phyloP scores from a whole-genome alignment of 116 monocot genomes.

The Zostera marina region DNA sequence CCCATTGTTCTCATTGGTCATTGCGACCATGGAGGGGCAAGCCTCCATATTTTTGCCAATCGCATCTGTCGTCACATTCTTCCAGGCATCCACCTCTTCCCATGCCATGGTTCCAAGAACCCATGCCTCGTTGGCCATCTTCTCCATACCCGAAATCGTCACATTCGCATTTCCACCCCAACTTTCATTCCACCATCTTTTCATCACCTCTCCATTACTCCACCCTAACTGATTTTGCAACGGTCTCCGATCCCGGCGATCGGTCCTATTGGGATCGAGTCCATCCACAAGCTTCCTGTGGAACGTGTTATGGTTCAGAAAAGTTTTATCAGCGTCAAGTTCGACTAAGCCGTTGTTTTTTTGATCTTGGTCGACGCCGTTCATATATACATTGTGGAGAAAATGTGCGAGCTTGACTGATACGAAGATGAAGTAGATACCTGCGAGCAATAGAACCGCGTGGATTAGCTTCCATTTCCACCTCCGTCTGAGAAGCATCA shows the following conservation, averaged over 20 bases:
- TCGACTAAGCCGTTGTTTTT: conserved; percentile 20
- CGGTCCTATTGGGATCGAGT: not conserved
- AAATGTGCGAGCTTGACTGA: conserved; percentile 34
- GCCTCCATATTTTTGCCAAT: conserved; percentile 14
- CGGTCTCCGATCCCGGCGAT: not conserved
- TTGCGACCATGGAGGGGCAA: conserved; percentile 43
- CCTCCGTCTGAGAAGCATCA: conserved; percentile 11
- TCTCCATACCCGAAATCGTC: conserved; percentile 40
- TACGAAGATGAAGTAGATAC: conserved; percentile 49
- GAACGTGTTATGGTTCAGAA: conserved; percentile 6
- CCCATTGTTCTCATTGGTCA: conserved; percentile 7
- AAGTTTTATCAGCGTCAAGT: conserved; percentile 11
- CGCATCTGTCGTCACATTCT: not conserved
- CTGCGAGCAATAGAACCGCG: conserved; percentile 24
- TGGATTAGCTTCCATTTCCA: conserved; percentile 31
- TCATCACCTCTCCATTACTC: conserved; percentile 32
- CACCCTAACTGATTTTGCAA: conserved; percentile 26
- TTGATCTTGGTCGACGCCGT: conserved; percentile 4
- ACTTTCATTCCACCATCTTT: conserved; percentile 6
- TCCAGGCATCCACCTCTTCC: conserved; percentile 24
- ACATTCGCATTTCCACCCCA: conserved; percentile 6
- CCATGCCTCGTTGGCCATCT: conserved; percentile 61
- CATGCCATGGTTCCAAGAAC: conserved; percentile 61
- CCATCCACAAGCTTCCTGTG: conserved; percentile 5
- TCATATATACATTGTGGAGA: conserved; percentile 23